Evolutionary conservation across 2,329 filamentous ascomycete species (phyloP).

Genomic region (Cordyceps cateniannulata): DNA sequence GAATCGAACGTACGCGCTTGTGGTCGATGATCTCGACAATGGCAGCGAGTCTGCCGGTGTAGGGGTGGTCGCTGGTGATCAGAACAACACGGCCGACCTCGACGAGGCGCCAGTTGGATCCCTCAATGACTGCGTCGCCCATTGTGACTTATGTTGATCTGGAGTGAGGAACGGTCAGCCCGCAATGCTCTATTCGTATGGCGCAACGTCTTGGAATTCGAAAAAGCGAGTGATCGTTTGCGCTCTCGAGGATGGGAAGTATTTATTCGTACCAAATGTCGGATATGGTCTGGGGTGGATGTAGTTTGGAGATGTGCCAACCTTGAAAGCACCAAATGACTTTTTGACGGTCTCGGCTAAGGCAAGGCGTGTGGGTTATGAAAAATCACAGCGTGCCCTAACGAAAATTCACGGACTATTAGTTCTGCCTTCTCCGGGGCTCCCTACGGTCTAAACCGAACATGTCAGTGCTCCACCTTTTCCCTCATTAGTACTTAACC

Average conservation of each 20-base stretch:
- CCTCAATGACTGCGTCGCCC: conserved; percentile 76
- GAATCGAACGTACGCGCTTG: conserved; percentile 77
- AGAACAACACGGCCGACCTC: conserved; percentile 97
- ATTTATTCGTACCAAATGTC: conserved; percentile 16
- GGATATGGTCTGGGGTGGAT: conserved; percentile 15
- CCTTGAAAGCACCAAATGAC: conserved; percentile 32
- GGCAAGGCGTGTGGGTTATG: conserved; percentile 29
- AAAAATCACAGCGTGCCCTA: conserved; percentile 37
- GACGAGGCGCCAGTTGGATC: conserved; percentile 88
- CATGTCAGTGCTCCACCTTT: neutral
- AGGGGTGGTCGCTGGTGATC: conserved; percentile 73
- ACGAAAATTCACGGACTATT: conserved; percentile 28
- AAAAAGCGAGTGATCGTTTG: neutral
- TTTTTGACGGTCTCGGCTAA: conserved; percentile 35
- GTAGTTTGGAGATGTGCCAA: conserved; percentile 21
- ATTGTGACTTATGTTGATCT: conserved; percentile 59
- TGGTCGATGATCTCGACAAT: conserved; percentile 99
- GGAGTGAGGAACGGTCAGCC: conserved; percentile 27
- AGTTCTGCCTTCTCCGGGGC: conserved; percentile 20
- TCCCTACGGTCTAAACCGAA: neutral
- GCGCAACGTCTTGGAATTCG: conserved; percentile 4
- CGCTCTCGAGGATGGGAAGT: conserved; percentile 1
- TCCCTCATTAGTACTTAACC: neutral
- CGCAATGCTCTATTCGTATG: conserved; percentile 16
- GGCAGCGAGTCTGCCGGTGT: conserved; percentile 77